These are phyloP conservation scores for Nigrospora oryzae DNA, from an alignment of 2,329 filamentous ascomycete species.

Conservation along the genomic window DNA sequence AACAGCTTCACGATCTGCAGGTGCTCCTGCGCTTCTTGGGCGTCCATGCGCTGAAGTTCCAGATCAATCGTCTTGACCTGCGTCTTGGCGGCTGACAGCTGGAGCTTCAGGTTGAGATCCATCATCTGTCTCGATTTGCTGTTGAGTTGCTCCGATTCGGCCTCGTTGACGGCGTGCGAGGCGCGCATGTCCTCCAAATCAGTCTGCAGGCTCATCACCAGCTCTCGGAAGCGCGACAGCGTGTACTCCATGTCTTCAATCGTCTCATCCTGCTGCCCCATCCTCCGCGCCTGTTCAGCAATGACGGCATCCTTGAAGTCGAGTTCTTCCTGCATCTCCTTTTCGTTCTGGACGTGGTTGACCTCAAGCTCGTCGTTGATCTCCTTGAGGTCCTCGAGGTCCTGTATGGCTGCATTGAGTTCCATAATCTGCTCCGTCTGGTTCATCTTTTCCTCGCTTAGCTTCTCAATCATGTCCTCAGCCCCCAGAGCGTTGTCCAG, in stretches of 20 bases:
- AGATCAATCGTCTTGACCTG: conserved; percentile 92
- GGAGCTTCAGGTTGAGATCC: conserved; percentile 91
- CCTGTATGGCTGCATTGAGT: conserved; percentile 72
- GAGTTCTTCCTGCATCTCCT: conserved; percentile 88
- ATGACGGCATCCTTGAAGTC: conserved; percentile 82
- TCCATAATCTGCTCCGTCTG: conserved; percentile 79
- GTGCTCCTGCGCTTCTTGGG: conserved; percentile 81
- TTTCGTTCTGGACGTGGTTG: conserved; percentile 87
- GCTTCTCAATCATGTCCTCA: conserved; percentile 89
- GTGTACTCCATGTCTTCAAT: conserved; percentile 89
- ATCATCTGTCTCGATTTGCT: conserved; percentile 88
- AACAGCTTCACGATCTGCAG: conserved; percentile 84
- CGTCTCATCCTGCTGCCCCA: conserved; percentile 67
- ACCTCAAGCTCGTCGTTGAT: conserved; percentile 91
- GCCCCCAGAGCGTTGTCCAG: conserved; percentile 81
- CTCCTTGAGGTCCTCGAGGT: conserved; percentile 83
- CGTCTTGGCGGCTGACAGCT: conserved; percentile 81
- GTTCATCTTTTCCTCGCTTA: conserved; percentile 79
- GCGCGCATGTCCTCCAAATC: conserved; percentile 89
- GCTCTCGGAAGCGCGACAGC: conserved; percentile 76
- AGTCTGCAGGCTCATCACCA: conserved; percentile 76
- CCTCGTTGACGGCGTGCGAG: conserved; percentile 85
- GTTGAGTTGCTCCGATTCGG: conserved; percentile 83
- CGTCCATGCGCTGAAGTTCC: conserved; percentile 77
- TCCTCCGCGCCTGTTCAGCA: conserved; percentile 67